phyloP scores from a whole-genome alignment of 352 stramenopile genomes.

The Thraustotheca clavata region DNA sequence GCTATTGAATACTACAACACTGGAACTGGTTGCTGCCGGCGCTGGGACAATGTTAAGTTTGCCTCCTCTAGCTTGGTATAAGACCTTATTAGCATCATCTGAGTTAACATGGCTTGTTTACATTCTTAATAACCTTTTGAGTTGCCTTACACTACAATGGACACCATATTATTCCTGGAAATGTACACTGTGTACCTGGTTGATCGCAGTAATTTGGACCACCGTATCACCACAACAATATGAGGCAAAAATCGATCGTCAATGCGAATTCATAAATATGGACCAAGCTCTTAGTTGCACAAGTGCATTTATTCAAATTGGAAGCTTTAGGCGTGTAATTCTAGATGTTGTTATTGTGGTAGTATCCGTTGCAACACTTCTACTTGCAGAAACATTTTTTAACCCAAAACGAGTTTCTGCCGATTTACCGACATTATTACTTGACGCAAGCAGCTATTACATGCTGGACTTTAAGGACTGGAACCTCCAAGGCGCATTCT shows the following conservation, averaged over 20 bases:
- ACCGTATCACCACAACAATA: not conserved
- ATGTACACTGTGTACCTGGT: not conserved
- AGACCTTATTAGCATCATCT: not conserved
- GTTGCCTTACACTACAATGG: not conserved
- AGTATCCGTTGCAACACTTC: not conserved
- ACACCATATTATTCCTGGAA: not conserved
- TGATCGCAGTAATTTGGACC: not conserved
- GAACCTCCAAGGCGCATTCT: not conserved
- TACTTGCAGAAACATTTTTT: not conserved
- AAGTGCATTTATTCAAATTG: not conserved
- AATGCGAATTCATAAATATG: not conserved
- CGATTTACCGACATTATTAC: not conserved
- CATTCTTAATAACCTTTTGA: not conserved
- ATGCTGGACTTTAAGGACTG: not conserved
- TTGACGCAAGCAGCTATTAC: not conserved
- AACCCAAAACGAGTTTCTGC: not conserved
- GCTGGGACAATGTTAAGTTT: not conserved
- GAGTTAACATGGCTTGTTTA: conserved; percentile 9
- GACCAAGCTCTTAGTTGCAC: not conserved
- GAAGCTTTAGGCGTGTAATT: not conserved
- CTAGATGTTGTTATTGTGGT: not conserved
- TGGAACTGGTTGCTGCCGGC: not conserved
- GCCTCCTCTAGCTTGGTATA: not conserved
- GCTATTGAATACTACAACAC: not conserved
- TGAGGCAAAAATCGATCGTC: not conserved